Conservation (phyloP, 257 asterid species). For the Craterostigma plantagineum region DNA sequence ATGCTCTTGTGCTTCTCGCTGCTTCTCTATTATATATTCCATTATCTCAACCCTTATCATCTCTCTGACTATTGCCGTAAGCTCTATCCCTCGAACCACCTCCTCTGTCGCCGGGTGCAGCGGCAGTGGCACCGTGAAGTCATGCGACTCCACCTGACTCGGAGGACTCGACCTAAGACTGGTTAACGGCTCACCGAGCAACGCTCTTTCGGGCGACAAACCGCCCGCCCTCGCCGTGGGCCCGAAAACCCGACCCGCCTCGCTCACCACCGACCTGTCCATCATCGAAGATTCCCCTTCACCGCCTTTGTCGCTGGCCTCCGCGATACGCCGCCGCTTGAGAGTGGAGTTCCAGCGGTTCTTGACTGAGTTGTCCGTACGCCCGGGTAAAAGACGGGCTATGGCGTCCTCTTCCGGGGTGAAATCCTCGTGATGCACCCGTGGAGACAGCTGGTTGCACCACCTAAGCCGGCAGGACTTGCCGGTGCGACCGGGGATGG, state of each 20-base stretch:
- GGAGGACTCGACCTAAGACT: no score
- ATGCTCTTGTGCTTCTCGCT: conserved; percentile 1
- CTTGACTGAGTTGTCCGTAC: conserved; percentile 95
- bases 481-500: conserved; percentile 81
- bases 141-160: conserved; percentile 19
- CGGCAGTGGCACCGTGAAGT: no score
- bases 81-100: conserved; percentile 29
- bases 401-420: conserved; percentile 76
- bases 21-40: conserved; percentile 46
- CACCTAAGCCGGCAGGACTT: conserved; percentile 84
- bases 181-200: no score
- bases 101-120: conserved; percentile 4
- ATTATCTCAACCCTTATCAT: conserved; percentile 77
- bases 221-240: no score
- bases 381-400: conserved; percentile 69
- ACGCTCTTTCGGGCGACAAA: no score
- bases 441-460: conserved; percentile 97
- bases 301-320: conserved; percentile 13
- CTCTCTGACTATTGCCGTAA: conserved; percentile 68
- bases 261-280: no score
- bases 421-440: conserved; percentile 81
- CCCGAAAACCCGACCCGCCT: no score
- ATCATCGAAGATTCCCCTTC: conserved; percentile 4
- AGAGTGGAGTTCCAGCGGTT: conserved; percentile 94
- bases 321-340: conserved; percentile 49